Evolutionary conservation across 2,329 filamentous ascomycete genomes (phyloP).

Genomic region (Ascochyta fabae): DNA sequence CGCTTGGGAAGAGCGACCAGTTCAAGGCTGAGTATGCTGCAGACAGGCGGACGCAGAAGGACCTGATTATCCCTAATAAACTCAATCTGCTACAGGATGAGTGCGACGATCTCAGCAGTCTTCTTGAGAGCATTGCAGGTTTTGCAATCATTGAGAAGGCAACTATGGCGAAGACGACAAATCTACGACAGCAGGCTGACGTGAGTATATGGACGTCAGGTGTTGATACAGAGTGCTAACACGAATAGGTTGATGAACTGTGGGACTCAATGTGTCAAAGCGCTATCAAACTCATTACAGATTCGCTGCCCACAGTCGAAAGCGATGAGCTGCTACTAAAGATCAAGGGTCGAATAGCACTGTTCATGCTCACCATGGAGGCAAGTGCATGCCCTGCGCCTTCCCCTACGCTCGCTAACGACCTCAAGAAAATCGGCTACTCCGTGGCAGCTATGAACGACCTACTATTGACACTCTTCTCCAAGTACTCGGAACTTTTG

Average conservation of each 20-base stretch:
- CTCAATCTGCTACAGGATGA: constrained; percentile 83
- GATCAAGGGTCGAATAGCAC: constrained; percentile 88
- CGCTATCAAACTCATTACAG: constrained; percentile 80
- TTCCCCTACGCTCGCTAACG: constrained; percentile 14
- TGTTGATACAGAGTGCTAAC: constrained; percentile 1
- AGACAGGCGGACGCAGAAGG: constrained; percentile 88
- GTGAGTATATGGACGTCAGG: constrained; percentile 56
- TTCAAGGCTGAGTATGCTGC: constrained; percentile 92
- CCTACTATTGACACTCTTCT: constrained; percentile 86
- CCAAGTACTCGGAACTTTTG: constrained; percentile 90
- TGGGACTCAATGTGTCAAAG: constrained; percentile 98
- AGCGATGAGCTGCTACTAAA: constrained; percentile 92
- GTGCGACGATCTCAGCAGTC: constrained; percentile 81
- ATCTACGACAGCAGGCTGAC: constrained; percentile 80
- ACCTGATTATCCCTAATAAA: constrained; percentile 78
- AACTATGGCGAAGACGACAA: constrained; percentile 85
- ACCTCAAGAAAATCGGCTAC: constrained; percentile 80
- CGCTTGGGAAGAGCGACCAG: constrained; percentile 87
- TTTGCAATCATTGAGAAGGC: constrained; percentile 97
- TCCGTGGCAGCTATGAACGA: constrained; percentile 80
- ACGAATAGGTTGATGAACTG: constrained; percentile 81
- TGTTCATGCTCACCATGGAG: constrained; percentile 99
- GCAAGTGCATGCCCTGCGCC: constrained; percentile 54
- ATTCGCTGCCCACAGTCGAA: constrained; percentile 77
- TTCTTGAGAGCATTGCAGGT: constrained; percentile 91